Evolutionary conservation across 1,284 basidiomycete genomes (phyloP), one percentile per base, ranked within the genome.

Genomic region (Boletellus dicymbophilus): DNA sequence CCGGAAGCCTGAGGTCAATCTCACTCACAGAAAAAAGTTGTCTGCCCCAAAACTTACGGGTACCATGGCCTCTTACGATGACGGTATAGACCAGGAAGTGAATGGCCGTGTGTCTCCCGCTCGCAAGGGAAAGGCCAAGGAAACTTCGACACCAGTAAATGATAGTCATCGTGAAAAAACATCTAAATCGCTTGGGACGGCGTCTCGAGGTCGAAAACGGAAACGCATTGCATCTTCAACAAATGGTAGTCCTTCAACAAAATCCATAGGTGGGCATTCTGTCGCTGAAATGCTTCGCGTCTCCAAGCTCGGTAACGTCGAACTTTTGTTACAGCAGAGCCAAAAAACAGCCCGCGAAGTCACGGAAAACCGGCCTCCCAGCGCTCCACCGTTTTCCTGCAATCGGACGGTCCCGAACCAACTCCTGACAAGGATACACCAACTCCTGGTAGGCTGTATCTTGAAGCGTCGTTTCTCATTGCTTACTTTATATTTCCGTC

Each of bases 71-170:
- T 46, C 48, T 20, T 42, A 52, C 15, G 46, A 45, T 40, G 40
- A 16, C 15, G 21, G 3, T 3, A 44, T 36, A 30, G 44, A 37
- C 30, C 39, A 33, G 15, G 59, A 49, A 36, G 44, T 23, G 12
- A 26, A 22, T 12, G 11, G 11, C 44, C 47, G 7, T 34, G 39
- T 36, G n/a, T 33, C 50, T 22, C 22, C 37, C 0, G 12, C 16
- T 20, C 34, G 18, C 45, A 62, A 58, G 48, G 59, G 54, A 4
- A 65, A 62, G 37, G 42, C 47, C 42, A 65, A 65, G 48, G 57
- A 58, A 37, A 27, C 36, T 13, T 8, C 16, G 13, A 13, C 41
- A 9, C 21, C 34, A 2, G 26, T 37, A 33, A 51, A 55, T 22
- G 52, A 51, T 15, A 21, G 2, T 15, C 15, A 4, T 40, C 49